phyloP scores from a whole-genome alignment of 768 basidiomycete genomes.

The Serendipita sp. region DNA sequence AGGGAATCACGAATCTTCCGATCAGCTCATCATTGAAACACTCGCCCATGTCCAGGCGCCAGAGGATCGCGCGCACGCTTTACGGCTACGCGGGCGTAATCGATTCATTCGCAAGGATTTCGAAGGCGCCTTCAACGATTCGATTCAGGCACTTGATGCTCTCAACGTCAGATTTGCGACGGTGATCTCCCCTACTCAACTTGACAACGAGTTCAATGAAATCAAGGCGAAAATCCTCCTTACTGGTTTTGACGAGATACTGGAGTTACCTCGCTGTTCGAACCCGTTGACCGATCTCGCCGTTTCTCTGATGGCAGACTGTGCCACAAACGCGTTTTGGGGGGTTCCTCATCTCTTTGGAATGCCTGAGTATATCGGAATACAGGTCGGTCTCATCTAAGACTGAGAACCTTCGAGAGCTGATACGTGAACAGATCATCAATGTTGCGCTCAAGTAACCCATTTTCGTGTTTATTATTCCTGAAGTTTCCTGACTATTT shows the following conservation, averaged over 20 bases:
- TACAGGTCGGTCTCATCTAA: constrained; percentile 33
- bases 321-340: constrained; percentile 61
- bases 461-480: background rate
- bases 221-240: constrained; percentile 57
- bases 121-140: constrained; percentile 40
- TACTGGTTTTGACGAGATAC: constrained; percentile 52
- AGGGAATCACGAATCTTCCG: constrained; percentile 43
- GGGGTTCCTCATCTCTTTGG: constrained; percentile 29
- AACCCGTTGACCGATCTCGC: constrained; percentile 47
- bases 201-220: constrained; percentile 50
- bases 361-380: constrained; percentile 46
- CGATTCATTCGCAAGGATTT: constrained; percentile 46
- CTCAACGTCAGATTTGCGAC: constrained; percentile 47
- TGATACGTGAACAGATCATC: constrained; percentile 31
- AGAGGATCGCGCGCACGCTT: constrained; percentile 40
- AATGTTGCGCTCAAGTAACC: constrained; percentile 44
- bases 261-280: constrained; percentile 43
- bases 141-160: constrained; percentile 39
- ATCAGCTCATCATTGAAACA: constrained; percentile 39
- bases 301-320: constrained; percentile 51
- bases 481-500: background rate
- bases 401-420: no score
- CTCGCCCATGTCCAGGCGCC: constrained; percentile 30
- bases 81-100: constrained; percentile 47
- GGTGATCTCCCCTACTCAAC: constrained; percentile 36